Base-by-base conservation (phyloP, 2,329 filamentous ascomycete species). In the Furcasterigmium furcatum region DNA sequence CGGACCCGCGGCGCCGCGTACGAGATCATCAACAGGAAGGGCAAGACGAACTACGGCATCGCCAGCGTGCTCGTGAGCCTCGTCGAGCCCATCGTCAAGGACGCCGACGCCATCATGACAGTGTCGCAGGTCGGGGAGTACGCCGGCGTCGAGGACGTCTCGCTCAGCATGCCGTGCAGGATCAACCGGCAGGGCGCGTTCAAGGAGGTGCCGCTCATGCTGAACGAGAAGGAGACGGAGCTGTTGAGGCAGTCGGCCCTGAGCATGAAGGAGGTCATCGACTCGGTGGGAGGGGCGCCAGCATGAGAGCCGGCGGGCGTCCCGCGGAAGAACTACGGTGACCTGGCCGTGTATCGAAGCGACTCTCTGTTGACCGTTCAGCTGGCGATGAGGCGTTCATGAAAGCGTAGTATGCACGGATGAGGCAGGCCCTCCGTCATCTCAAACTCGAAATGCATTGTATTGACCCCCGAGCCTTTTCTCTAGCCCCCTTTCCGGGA, bases 41-140 rank as follows among this genome's bases (percentile, higher is more conserved):
- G 60, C 32, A 59, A 58, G 52, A 63, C 60, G 24, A 61, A 61
- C 45, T 62, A 60, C 49, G 60, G 59, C 34, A 58, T 63, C 5
- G 59, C 59, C 24, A 56, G 56, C 29, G 59, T 59, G 30, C 46
- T 61, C 38, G 58, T 58, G 19, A 55, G 52, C 47, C 54, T 63
- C 41, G 48, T 61, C 36, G 54, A 60, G 52, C 55, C 58, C 2
- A 60, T 63, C 38, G 52, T 63, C 38, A 59, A 56, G 18, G 50
- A 60, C 34, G 48, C 51, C 41, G 58, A 60, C 41, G 56, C 55
- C 44, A 52, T 55, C 41, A 52, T 57, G 49, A 60, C 57, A 19
- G 58, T 57, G 21, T 60, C 55, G 38, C 46, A 52, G 40, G 54
- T 56, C 22, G 59, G 59, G 8, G 52, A 41, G 20, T 60, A 59